These are phyloP conservation scores for Entoloma clypeatum DNA, from an alignment of 1,284 basidiomycete species.

Conservation along the genomic window DNA sequence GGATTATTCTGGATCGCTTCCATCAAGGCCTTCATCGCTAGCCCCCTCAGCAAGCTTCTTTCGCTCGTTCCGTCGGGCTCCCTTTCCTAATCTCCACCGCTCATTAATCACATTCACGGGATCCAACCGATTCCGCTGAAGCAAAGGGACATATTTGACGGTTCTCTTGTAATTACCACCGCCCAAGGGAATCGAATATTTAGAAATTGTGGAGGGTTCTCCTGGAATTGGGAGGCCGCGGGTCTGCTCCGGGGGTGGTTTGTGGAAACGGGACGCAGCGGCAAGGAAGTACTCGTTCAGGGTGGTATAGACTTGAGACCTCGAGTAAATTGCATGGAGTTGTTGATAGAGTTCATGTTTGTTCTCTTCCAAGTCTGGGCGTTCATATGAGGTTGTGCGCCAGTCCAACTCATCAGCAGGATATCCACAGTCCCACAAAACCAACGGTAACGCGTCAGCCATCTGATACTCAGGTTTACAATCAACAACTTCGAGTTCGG, in stretches of 20 bases:
- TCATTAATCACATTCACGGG: slow-evolving; percentile 72
- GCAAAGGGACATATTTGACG: slow-evolving; percentile 61
- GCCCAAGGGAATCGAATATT: slow-evolving; percentile 64
- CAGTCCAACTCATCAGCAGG: slow-evolving; percentile 65
- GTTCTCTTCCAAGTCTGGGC: slow-evolving; percentile 32
- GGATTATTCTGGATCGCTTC: slow-evolving; percentile 13
- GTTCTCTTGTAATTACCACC: slow-evolving; percentile 64
- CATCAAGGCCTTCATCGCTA: slow-evolving; percentile 15
- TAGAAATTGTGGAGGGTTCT: slow-evolving; percentile 11
- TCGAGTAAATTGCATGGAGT: slow-evolving; percentile 52
- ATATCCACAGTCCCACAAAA: slow-evolving; percentile 92
- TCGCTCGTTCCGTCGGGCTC: slow-evolving; percentile 32
- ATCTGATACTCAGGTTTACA: slow-evolving; percentile 90
- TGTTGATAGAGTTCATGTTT: slow-evolving; percentile 49
- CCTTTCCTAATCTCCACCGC: slow-evolving; percentile 71
- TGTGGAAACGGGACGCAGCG: slow-evolving; percentile 49
- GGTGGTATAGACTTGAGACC: slow-evolving; percentile 54
- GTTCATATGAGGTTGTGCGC: slow-evolving; percentile 55
- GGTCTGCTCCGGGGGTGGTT: slow-evolving; percentile 20
- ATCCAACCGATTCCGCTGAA: slow-evolving; percentile 65
- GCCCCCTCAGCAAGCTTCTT: slow-evolving; percentile 17
- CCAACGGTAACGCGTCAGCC: slow-evolving; percentile 86
- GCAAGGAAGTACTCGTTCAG: slow-evolving; percentile 63
- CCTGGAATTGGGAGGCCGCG: slow-evolving; percentile 20
- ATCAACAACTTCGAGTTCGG: slow-evolving; percentile 47